A percentile compares a stretch with the other conserved stretches of the same genome.
Conservation (phyloP, 306 rosid genomes). For the Citrullus amarus region DNA sequence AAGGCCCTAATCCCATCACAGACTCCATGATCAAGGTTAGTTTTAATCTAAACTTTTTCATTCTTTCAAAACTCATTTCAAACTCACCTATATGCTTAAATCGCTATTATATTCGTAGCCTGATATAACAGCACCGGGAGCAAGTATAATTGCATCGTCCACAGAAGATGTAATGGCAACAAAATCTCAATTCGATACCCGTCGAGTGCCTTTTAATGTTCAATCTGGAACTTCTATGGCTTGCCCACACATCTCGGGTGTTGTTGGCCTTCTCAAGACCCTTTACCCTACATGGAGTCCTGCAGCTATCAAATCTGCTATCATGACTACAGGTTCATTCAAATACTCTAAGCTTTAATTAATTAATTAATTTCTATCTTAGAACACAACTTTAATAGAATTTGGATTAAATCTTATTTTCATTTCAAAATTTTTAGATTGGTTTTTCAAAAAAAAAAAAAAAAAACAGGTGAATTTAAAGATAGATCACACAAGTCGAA, state of each 20-base stretch:
- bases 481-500: too few species aligned
- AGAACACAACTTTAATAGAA: too few species aligned
- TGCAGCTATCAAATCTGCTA: constrained; percentile 5
- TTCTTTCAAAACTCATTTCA: background rate
- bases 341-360: background rate
- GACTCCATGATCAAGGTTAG: background rate
- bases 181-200: background rate
- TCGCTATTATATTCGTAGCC: background rate
- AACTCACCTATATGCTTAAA: background rate
- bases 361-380: too few species aligned
- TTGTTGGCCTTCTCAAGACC: background rate
- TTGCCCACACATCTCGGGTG: constrained; percentile 2
- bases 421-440: too few species aligned
- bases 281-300: constrained; percentile 7
- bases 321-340: constrained; percentile 5
- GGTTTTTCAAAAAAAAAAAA: too few species aligned
- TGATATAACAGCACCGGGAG: constrained; percentile 5
- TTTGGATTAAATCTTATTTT: too few species aligned
- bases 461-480: too few species aligned
- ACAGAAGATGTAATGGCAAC: background rate
- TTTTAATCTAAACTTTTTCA: background rate
- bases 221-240: constrained; percentile 8
- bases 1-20: background rate
- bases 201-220: background rate
- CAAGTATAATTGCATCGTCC: background rate